Evolutionary conservation across 2,329 filamentous ascomycete genomes (phyloP), one percentile per base, ranked within the genome.

Genomic region (Fusarium liriodendri): DNA sequence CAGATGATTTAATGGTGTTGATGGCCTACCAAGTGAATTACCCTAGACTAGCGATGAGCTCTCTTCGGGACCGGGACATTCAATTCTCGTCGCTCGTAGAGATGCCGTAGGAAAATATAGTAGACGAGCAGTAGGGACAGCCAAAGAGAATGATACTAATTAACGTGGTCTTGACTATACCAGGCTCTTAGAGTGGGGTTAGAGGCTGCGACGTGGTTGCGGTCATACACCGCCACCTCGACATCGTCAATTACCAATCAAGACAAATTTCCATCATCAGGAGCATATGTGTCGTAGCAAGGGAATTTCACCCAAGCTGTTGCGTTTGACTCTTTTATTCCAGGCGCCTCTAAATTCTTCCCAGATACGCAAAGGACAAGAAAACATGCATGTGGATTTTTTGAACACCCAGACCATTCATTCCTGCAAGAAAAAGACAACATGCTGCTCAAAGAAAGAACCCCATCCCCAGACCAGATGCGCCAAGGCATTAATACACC

Each of bases 381-480:
- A 54, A 54, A 54, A 54, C 47, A 54, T 54, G 25, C 6, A 32
- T 8, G 27, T 32, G 25, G 47, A 32, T 32, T 54, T 54, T 52
- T 54, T 54, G 47, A 54, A 54, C 47, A 54, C 47, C 47, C 27
- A 54, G 47, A 32, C 47, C 47, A 32, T 50, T 29, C 45, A 29
- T 54, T 32, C 47, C 47, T 54, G 47, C 47, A 54, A 54, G 27
- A 52, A 52, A 52, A 54, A 32, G 16, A 54, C 25, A 54, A 54
- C 47, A 54, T 54, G 47, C 47, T 54, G 47, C 27, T 54, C 25
- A 54, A 54, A 54, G 47, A 54, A 54, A 54, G 47, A 54, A 54
- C 47, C 47, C 27, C 47, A 54, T 27, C 47, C 47, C 47, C 47
- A 6, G 27, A 32, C 47, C 47, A 52, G 27, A 54, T 54, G 7